phyloP scores from a whole-genome alignment of 2,329 filamentous ascomycete species.

The Biscogniauxia marginata region DNA sequence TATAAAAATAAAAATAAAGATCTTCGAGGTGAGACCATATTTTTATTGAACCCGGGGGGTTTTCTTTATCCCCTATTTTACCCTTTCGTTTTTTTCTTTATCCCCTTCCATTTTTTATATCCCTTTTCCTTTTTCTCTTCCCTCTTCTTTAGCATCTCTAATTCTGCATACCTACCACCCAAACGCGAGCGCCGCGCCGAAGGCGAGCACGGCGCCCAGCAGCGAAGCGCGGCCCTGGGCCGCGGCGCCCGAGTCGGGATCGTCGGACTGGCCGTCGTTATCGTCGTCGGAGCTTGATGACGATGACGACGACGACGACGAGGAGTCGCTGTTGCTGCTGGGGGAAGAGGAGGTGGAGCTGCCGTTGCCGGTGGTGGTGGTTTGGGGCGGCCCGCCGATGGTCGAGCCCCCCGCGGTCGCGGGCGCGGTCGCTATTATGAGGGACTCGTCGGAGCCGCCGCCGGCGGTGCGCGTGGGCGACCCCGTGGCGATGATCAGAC shows the following conservation, averaged over 20 bases:
- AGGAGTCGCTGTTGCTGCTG: slow-evolving; percentile 4
- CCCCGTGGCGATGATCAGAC: slow-evolving; percentile 3
- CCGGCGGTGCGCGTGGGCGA: background rate
- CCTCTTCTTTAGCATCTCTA: background rate
- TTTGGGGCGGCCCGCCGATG: slow-evolving; percentile 1
- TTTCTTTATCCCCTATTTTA: background rate
- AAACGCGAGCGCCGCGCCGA: slow-evolving; percentile 23
- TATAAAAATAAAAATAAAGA: too few species aligned
- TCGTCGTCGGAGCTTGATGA: background rate
- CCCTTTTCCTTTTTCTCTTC: background rate
- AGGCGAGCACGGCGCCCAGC: slow-evolving; percentile 25
- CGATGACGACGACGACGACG: background rate
- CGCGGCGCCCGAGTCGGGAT: slow-evolving; percentile 11
- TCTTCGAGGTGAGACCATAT: too few species aligned
- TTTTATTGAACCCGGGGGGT: too few species aligned
- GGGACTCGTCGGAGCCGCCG: background rate
- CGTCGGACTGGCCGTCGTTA: slow-evolving; percentile 1
- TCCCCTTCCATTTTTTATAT: background rate
- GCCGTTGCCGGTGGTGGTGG: slow-evolving; percentile 5
- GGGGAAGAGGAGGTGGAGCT: background rate
- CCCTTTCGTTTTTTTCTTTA: background rate
- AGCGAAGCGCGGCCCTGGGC: slow-evolving; percentile 19
- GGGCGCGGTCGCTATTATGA: slow-evolving; percentile 1
- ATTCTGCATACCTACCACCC: too few species aligned
- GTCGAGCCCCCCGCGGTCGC: slow-evolving; percentile 4